Evolutionary conservation across 1,284 basidiomycete genomes (phyloP), one percentile per base, ranked within the genome.

Genomic region (Porodaedalea pini): DNA sequence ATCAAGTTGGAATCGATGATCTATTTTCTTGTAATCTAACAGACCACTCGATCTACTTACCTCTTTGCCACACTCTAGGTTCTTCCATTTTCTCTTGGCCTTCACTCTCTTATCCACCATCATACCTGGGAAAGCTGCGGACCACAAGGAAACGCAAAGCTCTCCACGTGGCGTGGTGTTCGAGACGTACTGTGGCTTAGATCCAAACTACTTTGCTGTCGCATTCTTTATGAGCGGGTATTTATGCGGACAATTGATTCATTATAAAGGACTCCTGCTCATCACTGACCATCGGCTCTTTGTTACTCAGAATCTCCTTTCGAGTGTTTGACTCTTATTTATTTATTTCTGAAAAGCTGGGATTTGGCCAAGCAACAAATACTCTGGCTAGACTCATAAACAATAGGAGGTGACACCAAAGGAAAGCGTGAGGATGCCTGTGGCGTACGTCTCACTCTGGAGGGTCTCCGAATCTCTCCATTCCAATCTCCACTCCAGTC

Each of bases 391-490:
- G n/a, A n/a, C n/a, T 41, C 15, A 17, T 10, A 21, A 41, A 8
- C 19, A 17, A 17, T 41, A 41, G 1, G 13, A 17, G 17, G n/a
- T n/a, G n/a, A n/a, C n/a, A n/a, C n/a, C 21, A 45, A 4, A 17
- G 13, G 13, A 47, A 1, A 11, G 15, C 45, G 45, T 44, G 19
- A 31, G 31, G 27, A 47, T 47, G 45, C 23, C 37, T 40, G 43
- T 54, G 53, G 53, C 43, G 39, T 54, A 44, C 41, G 31, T 32
- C 41, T 54, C 53, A 36, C 53, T 54, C 44, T 56, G 43, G 54
- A 36, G 17, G 19, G 19, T 34, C 4, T 56, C 47, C 37, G 45
- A 40, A 21, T 36, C 32, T 27, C 21, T 51, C 21, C 55, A 51
- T 11, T 21, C 31, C 15, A 36, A 34, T 21, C 11, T 49, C 17